Evolutionary conservation across 2,329 filamentous ascomycete species (phyloP).

Genomic region (Mycosphaerella sp.): DNA sequence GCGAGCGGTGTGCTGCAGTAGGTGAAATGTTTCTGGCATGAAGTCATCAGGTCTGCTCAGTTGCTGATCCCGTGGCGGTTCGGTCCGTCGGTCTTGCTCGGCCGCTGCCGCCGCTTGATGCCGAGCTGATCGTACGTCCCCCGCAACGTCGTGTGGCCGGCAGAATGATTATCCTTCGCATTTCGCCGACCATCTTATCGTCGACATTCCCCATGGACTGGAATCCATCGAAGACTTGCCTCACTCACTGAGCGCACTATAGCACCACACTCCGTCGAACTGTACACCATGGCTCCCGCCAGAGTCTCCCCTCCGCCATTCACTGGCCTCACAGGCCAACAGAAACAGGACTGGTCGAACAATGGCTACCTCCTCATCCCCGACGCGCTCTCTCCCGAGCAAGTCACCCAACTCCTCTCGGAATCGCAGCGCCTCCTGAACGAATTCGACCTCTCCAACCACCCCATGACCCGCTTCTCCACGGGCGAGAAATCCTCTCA

Average conservation of each 20-base stretch:
- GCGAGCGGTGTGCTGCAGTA: neutral
- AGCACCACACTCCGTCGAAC: too few relatives aligned
- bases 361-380: constrained; percentile 91
- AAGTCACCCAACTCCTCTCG: constrained; percentile 60
- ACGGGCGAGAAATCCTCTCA: constrained; percentile 71
- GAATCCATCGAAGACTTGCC: neutral
- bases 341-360: constrained; percentile 59
- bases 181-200: neutral
- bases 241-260: neutral
- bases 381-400: constrained; percentile 60
- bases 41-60: constrained; percentile 5
- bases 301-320: constrained; percentile 26
- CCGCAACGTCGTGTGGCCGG: too few relatives aligned
- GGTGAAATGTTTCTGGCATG: neutral
- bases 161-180: neutral
- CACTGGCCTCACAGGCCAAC: constrained; percentile 60
- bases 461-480: constrained; percentile 90
- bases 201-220: neutral
- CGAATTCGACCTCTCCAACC: constrained; percentile 68
- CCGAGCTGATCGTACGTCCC: too few relatives aligned
- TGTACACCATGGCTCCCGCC: constrained; percentile 22
- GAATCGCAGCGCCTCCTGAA: constrained; percentile 71
- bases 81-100: neutral
- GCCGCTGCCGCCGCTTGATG: too few relatives aligned
- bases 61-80: neutral